Evolutionary conservation across 2,329 filamentous ascomycete genomes (phyloP), one percentile per base, ranked within the genome.

Genomic region (Fusarium circinatum): DNA sequence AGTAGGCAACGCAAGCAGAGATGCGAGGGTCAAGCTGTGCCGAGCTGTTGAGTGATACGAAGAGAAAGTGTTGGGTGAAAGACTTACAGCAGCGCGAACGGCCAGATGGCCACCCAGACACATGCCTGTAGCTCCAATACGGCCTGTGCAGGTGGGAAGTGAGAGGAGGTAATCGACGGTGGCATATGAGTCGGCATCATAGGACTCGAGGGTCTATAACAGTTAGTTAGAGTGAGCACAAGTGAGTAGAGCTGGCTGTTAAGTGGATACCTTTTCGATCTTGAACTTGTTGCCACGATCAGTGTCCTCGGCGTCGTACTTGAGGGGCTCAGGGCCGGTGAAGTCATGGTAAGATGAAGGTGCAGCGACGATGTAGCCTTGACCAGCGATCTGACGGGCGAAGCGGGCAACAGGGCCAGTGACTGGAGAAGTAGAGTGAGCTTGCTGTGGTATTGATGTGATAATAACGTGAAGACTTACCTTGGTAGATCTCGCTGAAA

Each of bases 401-500:
- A 98, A 98, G 60, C 96, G 91, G 68, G 92, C 89, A 32, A 98
- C 95, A 4, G 95, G 95, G 4, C 95, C 95, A 66, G 95, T 97
- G 24, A 98, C 95, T 95, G 42, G 45, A 30, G 32, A 4, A 55
- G 44, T 62, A 13, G 66, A 57, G 30, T 26, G 36, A 36, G n/a
- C 10, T 14, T 48, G 49, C 24, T 14, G 12, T 26, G 34, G n/a
- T 55, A n/a, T 18, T 49, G 32, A 42, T 28, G 17, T 26, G 45
- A n/a, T 24, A 41, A 30, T 52, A 8, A 18, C 24, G 18, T 15
- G 24, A 44, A 54, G 20, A 18, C 66, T 59, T n/a, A 95, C 94
- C 95, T 91, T 98, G 95, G 80, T 98, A 98, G 78, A 98, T 98
- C 84, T 98, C 95, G 77, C 92, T 95, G 81, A 97, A 98, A 64